Evolutionary conservation across 1,284 basidiomycete species (phyloP), one percentile per base, ranked within the genome.

Genomic region (Crucibulum cyathiforme): DNA sequence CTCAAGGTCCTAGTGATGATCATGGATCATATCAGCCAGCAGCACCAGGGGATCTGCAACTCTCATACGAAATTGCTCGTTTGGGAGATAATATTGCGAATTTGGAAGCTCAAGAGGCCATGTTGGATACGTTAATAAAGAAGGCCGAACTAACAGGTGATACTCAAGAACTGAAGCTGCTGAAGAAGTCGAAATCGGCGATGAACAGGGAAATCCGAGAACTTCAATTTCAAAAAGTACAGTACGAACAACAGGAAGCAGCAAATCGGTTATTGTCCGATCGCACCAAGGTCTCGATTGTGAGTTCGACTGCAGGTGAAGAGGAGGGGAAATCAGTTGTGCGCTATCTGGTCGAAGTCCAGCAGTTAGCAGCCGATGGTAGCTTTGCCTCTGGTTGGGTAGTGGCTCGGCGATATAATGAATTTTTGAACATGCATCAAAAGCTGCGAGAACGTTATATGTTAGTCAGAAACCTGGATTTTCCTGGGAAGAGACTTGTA

Each of bases 131-230:
- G 1, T 80, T 98, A 36, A 93, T 98, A 66, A 90, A 93, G 64
- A 96, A 97, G 74, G 97, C 97, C 0, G 97, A 98, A 71, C 78
- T 98, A 46, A 95, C 94, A 0, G 97, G 96, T 0, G 94, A 95
- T 68, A 87, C 85, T 2, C 88, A 92, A 66, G 96, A 98, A 76
- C 83, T 96, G 31, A 86, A 85, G 57, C 83, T 98, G 19, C 84
- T 98, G 50, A 85, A 82, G 53, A 92, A 88, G 64, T 96, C 94
- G 1, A 92, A 92, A 67, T 84, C 89, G 8, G 88, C 94, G 0
- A 86, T 98, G 72, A 86, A 83, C 39, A 83, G 94, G 51, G 96
- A 98, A 70, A 80, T 95, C 36, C 84, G 95, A 36, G 91, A 95
- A 66, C 80, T 96, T 2, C 83, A 85, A 56, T 97, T 98, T 76